Base-by-base conservation (phyloP, 305 asterid genomes). In the Nicotiana rustica region DNA sequence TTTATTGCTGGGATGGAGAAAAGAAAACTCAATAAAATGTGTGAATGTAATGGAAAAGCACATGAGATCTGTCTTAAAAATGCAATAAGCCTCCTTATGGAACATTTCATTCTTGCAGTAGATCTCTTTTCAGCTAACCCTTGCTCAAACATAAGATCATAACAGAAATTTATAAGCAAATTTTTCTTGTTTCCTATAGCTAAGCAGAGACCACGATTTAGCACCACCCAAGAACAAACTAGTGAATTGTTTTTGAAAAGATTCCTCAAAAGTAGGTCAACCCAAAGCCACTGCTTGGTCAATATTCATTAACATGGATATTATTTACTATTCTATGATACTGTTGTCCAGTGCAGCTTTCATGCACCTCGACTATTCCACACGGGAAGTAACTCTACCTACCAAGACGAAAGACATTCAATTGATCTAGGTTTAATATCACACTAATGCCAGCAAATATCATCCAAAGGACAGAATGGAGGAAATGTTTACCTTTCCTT, bases 401-500 rank as follows among this genome's bases (percentile, higher is more conserved):
- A 75, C 64, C 19, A 52, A 52, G 65, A 15, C 44, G 7, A 71
- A 13, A 70, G 36, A 47, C 2, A 70, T 47, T 71, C 14, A 71
- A 21, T 71, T 21, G 41, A 71, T 47, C 62, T 44, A 71, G 61
- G 21, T 71, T 41, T 71, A 14, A 75, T 18, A 75, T 10, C 7
- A 52, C 21, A 75, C 82, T 19, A 79, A 31, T 4, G 36, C 4
- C 25, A 5, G 21, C 36, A 3, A n/a, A 33, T 79, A 64, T 62
- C 41, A 61, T 8, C 3, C 69, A 18, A 15, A 35, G 38, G 33
- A 36, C 64, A 19, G 60, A 61, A 61, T 10, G 41, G 38, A 57
- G 44, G 25, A 19, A 47, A 21, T 79, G 9, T 61, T 62, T 62
- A 94, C 92, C 92, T 85, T 80, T 92, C 96, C 82, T 91, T 90